Evolutionary conservation across 2,329 filamentous ascomycete species (phyloP), one percentile per base, ranked within the genome.

Genomic region (Ambrosiella beaveri): DNA sequence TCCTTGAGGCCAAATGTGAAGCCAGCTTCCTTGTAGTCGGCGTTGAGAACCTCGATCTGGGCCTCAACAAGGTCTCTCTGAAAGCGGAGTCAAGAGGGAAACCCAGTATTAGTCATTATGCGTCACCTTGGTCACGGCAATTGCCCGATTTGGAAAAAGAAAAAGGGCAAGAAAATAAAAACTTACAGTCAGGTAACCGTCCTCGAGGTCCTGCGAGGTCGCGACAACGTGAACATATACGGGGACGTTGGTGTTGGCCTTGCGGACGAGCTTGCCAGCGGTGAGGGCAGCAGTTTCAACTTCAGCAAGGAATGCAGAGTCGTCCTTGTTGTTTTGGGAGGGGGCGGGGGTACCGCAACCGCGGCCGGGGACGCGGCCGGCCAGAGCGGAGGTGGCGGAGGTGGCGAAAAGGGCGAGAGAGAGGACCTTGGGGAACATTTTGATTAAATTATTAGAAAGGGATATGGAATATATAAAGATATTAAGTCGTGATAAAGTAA

Each of bases 41-140:
- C 57, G 64, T 77, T 78, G 63, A 78, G 63, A 17, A 71, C 70
- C 2, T 65, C 61, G n/a, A 77, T 63, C 66, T 78, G 74, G 57
- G 67, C 62, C 52, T 64, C 58, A 45, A 74, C 58, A 61, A 68
- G 65, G 53, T 65, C 62, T 61, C 69, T 64, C 69, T 74, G 59
- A 38, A 19, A 15, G n/a, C 7, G 44, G 11, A 8, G 19, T 12
- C 17, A 12, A 19, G 49, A n/a, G 19, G 13, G 49, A 35, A 35
- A 7, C 8, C 35, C 13, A 19, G 19, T 51, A 51, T 51, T 11
- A 27, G 4, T 17, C 6, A 51, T 12, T 4, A 54, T 3, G 2
- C 6, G 5, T 12, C 40, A 41, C n/a, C n/a, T 15, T 47, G 44
- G 11, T 47, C 19, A 47, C 13, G 47, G 54, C 51, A 59, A 41